phyloP scores from a whole-genome alignment of 2,329 filamentous ascomycete species.

The Scytalidium lignicola region DNA sequence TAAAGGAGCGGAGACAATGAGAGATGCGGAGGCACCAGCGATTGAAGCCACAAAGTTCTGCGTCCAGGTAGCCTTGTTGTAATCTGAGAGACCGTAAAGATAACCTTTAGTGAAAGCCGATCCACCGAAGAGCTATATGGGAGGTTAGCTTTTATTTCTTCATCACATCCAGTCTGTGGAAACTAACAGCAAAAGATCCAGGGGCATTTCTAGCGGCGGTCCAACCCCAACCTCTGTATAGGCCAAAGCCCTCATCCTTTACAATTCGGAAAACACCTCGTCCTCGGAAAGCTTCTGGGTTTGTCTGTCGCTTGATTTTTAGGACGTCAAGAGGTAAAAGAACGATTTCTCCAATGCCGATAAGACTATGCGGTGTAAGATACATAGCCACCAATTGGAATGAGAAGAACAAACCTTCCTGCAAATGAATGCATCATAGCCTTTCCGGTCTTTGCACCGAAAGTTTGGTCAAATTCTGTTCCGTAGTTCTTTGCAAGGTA shows the following conservation, averaged over 20 bases:
- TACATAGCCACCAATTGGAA: conserved; percentile 3
- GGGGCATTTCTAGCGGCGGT: conserved; percentile 95
- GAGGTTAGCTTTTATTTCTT: conserved; percentile 14
- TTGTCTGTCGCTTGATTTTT: conserved; percentile 99
- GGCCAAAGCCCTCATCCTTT: conserved; percentile 85
- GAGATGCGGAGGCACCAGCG: conserved; percentile 88
- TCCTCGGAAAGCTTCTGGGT: conserved; percentile 95
- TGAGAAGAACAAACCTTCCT: conserved; percentile 57
- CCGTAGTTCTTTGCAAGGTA: conserved; percentile 78
- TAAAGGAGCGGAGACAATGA: conserved; percentile 90
- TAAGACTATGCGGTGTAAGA: conserved; percentile 53
- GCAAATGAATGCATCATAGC: conserved; percentile 97
- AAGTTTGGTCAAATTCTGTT: conserved; percentile 77
- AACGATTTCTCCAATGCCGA: conserved; percentile 96
- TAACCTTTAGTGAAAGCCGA: conserved; percentile 98
- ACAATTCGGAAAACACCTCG: conserved; percentile 88
- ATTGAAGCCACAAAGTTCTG: conserved; percentile 98
- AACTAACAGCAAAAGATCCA: conserved; percentile 86
- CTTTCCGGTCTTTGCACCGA: conserved; percentile 96
- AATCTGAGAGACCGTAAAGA: conserved; percentile 81
- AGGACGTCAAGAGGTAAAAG: conserved; percentile 92
- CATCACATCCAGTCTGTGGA: conserved; percentile 7
- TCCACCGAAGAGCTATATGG: conserved; percentile 79
- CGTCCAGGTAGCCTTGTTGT: conserved; percentile 89
- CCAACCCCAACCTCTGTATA: conserved; percentile 97